Percentiles rank a stretch among this genome's conserved stretches.
Conservation (phyloP, 1,139 yeast species). For the Hanseniaspora sp. region DNA sequence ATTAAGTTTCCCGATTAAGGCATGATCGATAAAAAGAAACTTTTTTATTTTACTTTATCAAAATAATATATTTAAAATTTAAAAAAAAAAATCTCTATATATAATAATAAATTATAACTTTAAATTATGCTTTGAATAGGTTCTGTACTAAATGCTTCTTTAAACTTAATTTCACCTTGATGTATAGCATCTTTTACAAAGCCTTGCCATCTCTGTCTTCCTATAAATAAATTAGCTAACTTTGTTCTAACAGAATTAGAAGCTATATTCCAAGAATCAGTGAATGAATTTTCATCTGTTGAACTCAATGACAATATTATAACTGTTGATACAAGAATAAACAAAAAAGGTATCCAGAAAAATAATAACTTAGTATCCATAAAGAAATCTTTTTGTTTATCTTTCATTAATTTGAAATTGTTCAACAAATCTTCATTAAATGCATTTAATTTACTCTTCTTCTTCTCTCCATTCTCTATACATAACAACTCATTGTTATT, state of each 20-base stretch:
- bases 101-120: neutral
- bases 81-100: neutral
- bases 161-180: conserved; percentile 30
- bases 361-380: conserved; percentile 79
- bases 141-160: conserved; percentile 14
- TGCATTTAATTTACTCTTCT: conserved; percentile 27
- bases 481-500: conserved; percentile 13
- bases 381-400: conserved; percentile 45
- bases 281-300: conserved; percentile 24
- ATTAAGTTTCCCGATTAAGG: too few relatives aligned
- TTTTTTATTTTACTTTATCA: too few relatives aligned
- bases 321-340: conserved; percentile 43
- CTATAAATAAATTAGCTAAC: conserved; percentile 53
- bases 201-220: conserved; percentile 55
- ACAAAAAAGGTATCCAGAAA: conserved; percentile 73
- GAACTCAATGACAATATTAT: conserved; percentile 45
- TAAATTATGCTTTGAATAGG: conserved; percentile 6
- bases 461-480: conserved; percentile 21
- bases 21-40: too few relatives aligned
- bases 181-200: conserved; percentile 35
- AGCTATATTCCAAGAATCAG: conserved; percentile 27
- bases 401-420: conserved; percentile 39
- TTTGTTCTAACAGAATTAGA: conserved; percentile 43
- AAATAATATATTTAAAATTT: neutral
- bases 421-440: conserved; percentile 44